These are phyloP conservation scores for Talaromyces thailandensis DNA, from an alignment of 495 filamentous ascomycete genomes.

Conservation along the genomic window DNA sequence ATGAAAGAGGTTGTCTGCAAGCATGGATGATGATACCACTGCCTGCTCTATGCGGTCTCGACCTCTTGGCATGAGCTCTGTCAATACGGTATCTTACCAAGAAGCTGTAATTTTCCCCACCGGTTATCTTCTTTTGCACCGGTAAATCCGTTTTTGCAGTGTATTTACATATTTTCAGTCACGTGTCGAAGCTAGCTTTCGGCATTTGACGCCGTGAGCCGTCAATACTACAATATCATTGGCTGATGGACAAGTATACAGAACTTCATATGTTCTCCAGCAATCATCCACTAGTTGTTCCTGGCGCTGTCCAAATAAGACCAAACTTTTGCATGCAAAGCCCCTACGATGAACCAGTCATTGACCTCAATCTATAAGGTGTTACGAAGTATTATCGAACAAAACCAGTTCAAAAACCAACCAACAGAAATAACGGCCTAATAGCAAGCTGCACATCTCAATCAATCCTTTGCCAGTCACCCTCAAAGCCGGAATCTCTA, in stretches of 20 bases:
- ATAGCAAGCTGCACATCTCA: conserved; percentile 3
- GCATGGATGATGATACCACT: not conserved
- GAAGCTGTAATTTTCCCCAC: not conserved
- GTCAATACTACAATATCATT: not conserved
- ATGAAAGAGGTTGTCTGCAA: not conserved
- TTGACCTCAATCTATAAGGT: not conserved
- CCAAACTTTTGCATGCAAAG: conserved; percentile 11
- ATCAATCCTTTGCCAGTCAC: conserved; percentile 7
- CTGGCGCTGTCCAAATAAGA: conserved; percentile 2
- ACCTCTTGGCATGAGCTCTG: not conserved
- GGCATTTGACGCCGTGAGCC: not conserved
- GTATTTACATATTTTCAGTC: not conserved
- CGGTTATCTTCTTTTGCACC: not conserved
- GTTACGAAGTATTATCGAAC: not conserved
- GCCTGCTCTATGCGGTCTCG: not conserved
- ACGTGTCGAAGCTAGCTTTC: not conserved
- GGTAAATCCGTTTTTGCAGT: not conserved
- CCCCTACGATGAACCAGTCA: not conserved
- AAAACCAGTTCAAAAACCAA: not conserved
- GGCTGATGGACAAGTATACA: not conserved
- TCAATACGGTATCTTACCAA: not conserved
- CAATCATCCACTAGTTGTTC: not conserved
- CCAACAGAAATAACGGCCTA: not conserved
- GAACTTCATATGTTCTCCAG: not conserved
- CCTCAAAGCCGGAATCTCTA: conserved; percentile 36